phyloP scores from a whole-genome alignment of 345 rosid species.

The Salix koriyanagi region DNA sequence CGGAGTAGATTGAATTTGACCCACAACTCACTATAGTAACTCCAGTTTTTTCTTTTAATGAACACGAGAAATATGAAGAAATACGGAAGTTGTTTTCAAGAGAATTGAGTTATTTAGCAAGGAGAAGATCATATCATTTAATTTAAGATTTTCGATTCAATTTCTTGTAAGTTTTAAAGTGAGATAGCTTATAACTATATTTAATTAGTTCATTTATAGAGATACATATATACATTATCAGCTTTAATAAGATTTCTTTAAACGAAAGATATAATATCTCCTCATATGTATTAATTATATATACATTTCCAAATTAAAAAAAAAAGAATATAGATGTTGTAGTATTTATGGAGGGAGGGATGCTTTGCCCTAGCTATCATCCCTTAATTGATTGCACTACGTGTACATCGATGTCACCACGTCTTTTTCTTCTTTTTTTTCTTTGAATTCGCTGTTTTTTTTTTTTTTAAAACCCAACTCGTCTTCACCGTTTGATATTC shows the following conservation, averaged over 20 bases:
- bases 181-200: too few relatives aligned
- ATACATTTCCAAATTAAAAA: background rate
- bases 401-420: constrained; percentile 3
- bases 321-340: too few relatives aligned
- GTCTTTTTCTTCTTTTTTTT: background rate
- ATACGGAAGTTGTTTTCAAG: too few relatives aligned
- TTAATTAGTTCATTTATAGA: too few relatives aligned
- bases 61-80: too few relatives aligned
- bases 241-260: too few relatives aligned
- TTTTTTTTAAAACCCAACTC: constrained; percentile 1
- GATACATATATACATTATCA: too few relatives aligned
- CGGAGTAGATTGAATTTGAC: constrained; percentile 10
- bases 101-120: too few relatives aligned
- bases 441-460: background rate
- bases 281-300: background rate
- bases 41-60: background rate
- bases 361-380: constrained; percentile 7
- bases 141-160: too few relatives aligned
- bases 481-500: constrained; percentile 26
- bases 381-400: constrained; percentile 1
- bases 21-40: background rate
- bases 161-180: too few relatives aligned
- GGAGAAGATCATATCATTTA: too few relatives aligned
- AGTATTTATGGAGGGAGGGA: background rate
- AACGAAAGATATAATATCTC: too few relatives aligned